Conservation (phyloP, 345 rosid genomes). For the Erucastrum elatum region DNA sequence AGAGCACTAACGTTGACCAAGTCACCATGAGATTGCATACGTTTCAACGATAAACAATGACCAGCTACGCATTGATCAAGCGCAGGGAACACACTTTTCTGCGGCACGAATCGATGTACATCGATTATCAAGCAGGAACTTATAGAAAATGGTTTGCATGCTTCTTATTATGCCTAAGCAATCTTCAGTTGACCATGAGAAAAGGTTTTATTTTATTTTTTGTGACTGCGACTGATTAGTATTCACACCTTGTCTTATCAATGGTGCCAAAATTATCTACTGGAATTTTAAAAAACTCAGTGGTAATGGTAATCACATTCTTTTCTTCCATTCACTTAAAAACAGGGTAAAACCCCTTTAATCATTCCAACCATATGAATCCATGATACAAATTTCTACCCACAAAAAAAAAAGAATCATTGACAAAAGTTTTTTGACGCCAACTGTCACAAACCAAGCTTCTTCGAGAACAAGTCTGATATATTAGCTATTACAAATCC, state of each 20-base stretch:
- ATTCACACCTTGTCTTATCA: neutral
- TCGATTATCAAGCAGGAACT: neutral
- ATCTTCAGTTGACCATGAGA: neutral
- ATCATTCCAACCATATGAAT: conserved; percentile 19
- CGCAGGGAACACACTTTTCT: too few species aligned
- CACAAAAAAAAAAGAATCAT: conserved; percentile 27
- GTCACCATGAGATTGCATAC: too few species aligned
- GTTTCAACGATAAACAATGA: neutral
- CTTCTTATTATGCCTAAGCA: neutral
- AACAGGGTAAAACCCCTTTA: conserved; percentile 1
- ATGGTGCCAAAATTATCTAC: neutral
- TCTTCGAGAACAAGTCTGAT: conserved; percentile 73
- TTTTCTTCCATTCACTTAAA: conserved; percentile 13
- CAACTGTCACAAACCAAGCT: conserved; percentile 67
- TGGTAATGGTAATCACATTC: conserved; percentile 18
- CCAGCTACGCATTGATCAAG: neutral
- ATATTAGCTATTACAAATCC: conserved; percentile 92
- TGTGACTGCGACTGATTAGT: neutral
- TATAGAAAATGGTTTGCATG: neutral
- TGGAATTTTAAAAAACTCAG: neutral
- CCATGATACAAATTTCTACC: conserved; percentile 28
- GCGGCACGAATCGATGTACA: too few species aligned
- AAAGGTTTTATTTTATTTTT: neutral
- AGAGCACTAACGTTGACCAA: neutral
- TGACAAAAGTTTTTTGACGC: neutral